These are phyloP conservation scores for Gryganskiella cystojenkinii DNA, from an alignment of 192 early-diverging fungal species.

Conservation along the genomic window DNA sequence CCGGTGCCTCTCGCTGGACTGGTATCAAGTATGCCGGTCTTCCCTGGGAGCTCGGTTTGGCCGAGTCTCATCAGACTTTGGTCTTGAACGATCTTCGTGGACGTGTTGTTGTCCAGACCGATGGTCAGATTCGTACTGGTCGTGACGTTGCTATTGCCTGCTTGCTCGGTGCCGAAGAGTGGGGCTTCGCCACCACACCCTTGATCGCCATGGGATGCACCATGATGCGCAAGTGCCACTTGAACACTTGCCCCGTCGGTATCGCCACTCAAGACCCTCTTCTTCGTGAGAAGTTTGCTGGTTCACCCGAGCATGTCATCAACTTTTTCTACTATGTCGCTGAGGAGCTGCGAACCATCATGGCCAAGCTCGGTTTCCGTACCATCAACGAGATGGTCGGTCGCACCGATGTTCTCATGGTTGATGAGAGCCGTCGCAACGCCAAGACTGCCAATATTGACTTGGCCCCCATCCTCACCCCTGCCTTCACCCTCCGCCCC, in stretches of 20 bases:
- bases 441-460: conserved; percentile 91
- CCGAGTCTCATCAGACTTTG: conserved; percentile 99
- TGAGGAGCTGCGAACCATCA: conserved; percentile 92
- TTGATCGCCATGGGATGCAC: conserved; percentile 97
- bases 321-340: conserved; percentile 99
- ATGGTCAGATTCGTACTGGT: conserved; percentile 98
- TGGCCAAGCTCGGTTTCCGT: conserved; percentile 95
- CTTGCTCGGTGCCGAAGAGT: conserved; percentile 98
- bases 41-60: conserved; percentile 98
- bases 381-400: conserved; percentile 98
- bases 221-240: conserved; percentile 93
- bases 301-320: conserved; percentile 95
- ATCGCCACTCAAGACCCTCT: conserved; percentile 97
- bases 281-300: conserved; percentile 94
- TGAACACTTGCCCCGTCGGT: conserved; percentile 97
- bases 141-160: conserved; percentile 97
- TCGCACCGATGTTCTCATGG: conserved; percentile 84
- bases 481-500: conserved; percentile 87
- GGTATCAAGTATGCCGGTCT: conserved; percentile 99
- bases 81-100: conserved; percentile 97
- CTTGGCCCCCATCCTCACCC: conserved; percentile 86
- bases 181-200: conserved; percentile 99
- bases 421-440: conserved; percentile 79
- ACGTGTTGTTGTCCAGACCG: conserved; percentile 95
- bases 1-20: conserved; percentile 96